phyloP scores from a whole-genome alignment of 1,139 yeast genomes.

The Candida anutae region DNA sequence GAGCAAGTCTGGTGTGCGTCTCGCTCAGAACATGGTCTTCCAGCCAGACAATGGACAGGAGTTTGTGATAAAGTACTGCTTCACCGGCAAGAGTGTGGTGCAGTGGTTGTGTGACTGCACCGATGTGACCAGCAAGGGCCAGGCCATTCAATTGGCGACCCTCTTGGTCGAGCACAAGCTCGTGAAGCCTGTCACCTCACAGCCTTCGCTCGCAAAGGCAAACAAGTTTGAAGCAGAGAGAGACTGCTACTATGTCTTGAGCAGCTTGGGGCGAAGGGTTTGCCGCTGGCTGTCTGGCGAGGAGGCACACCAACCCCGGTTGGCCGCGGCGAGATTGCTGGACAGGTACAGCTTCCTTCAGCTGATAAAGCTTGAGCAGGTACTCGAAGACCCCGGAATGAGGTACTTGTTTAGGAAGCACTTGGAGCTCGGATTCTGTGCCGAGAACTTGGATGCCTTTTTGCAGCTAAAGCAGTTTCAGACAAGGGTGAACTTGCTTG shows the following conservation, averaged over 20 bases:
- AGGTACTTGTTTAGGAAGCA: slow-evolving; percentile 60
- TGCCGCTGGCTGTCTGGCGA: slow-evolving; percentile 14
- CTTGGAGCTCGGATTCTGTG: slow-evolving; percentile 56
- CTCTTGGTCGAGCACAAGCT: slow-evolving; percentile 45
- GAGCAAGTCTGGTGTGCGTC: slow-evolving; percentile 58
- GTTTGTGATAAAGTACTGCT: slow-evolving; percentile 32
- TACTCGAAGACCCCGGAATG: slow-evolving; percentile 73
- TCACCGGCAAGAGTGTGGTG: slow-evolving; percentile 70
- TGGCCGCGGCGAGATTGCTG: not conserved
- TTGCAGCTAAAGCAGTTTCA: slow-evolving; percentile 43
- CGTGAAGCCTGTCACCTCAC: slow-evolving; percentile 30
- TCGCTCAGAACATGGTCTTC: slow-evolving; percentile 38
- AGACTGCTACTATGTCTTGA: slow-evolving; percentile 15
- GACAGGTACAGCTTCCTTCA: no score
- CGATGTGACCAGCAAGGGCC: slow-evolving; percentile 50
- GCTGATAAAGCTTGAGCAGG: not conserved
- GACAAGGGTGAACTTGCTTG: slow-evolving; percentile 12
- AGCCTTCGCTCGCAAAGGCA: slow-evolving; percentile 7
- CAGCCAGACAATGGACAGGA: slow-evolving; percentile 12
- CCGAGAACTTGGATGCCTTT: slow-evolving; percentile 71
- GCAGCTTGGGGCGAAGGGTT: slow-evolving; percentile 12
- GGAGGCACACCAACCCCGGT: not conserved
- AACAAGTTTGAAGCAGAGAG: slow-evolving; percentile 9
- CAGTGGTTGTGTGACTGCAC: slow-evolving; percentile 94
- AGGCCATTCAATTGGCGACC: slow-evolving; percentile 57